Conservation (phyloP, 1,284 basidiomycete genomes). For the Entoloma clypeatum region DNA sequence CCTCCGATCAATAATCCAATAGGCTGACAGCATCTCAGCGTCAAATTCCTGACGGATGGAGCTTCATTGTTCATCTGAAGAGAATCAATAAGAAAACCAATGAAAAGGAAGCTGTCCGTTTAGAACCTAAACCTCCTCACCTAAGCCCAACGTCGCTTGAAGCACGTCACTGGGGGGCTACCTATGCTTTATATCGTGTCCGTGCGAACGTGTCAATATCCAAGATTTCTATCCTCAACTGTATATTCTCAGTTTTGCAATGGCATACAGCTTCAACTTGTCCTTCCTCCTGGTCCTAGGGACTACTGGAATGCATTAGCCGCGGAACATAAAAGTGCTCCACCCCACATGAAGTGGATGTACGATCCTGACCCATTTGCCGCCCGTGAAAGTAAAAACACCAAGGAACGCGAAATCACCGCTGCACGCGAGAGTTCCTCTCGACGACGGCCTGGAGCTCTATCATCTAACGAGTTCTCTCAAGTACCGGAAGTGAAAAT, state of each 20-base stretch:
- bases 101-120: conserved; percentile 63
- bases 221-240: conserved; percentile 20
- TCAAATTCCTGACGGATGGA: conserved; percentile 47
- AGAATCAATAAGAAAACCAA: conserved; percentile 68
- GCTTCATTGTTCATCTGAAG: conserved; percentile 63
- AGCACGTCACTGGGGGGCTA: conserved; percentile 85
- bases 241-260: conserved; percentile 65
- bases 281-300: conserved; percentile 76
- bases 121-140: conserved; percentile 71
- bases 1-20: conserved; percentile 2
- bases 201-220: conserved; percentile 32
- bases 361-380: conserved; percentile 84
- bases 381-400: conserved; percentile 63
- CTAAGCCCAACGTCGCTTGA: conserved; percentile 61
- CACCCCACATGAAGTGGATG: conserved; percentile 79
- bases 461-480: conserved; percentile 50
- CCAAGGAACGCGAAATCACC: conserved; percentile 41
- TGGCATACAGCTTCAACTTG: conserved; percentile 69
- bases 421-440: conserved; percentile 15
- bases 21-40: conserved; percentile 32
- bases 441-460: conserved; percentile 9
- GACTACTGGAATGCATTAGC: conserved; percentile 83
- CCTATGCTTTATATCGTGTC: conserved; percentile 84
- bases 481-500: conserved; percentile 83
- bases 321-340: conserved; percentile 62